Evolutionary conservation across 1,139 yeast species (phyloP).

Genomic region (Debaryomyces sp.): DNA sequence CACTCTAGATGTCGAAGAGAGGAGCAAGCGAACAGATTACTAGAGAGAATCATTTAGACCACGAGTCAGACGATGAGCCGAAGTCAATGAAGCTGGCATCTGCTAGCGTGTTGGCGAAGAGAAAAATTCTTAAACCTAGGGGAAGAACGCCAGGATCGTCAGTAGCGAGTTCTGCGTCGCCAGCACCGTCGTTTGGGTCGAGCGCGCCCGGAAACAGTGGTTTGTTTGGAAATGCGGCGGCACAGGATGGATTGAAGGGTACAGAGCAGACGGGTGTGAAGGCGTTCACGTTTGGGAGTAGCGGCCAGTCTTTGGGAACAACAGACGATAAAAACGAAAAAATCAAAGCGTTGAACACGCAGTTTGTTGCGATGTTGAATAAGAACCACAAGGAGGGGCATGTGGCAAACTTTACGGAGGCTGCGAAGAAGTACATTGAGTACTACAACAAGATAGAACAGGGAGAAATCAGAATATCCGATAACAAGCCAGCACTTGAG

Average conservation of each 20-base stretch:
- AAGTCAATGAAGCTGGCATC: conserved; percentile 49
- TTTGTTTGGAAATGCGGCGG: background rate
- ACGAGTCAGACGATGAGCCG: conserved; percentile 34
- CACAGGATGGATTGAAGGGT: background rate
- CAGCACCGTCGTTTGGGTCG: conserved; percentile 7
- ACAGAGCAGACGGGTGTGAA: background rate
- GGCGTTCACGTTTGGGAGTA: background rate
- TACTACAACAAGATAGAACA: conserved; percentile 50
- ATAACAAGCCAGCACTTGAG: background rate
- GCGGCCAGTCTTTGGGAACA: background rate
- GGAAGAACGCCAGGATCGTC: conserved; percentile 18
- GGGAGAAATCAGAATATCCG: conserved; percentile 11
- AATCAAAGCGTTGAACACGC: conserved; percentile 69
- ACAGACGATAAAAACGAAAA: conserved; percentile 37
- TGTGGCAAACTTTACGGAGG: conserved; percentile 58
- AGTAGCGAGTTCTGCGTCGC: background rate
- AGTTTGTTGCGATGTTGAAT: conserved; percentile 55
- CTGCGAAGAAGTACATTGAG: conserved; percentile 61
- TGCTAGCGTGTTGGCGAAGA: conserved; percentile 60
- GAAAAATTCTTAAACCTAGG: conserved; percentile 70
- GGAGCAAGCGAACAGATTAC: conserved; percentile 62
- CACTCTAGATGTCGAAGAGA: conserved; percentile 59
- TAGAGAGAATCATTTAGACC: conserved; percentile 39
- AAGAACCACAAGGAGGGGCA: conserved; percentile 47
- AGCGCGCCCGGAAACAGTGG: conserved; percentile 2